Evolutionary conservation across 768 basidiomycete species (phyloP), one percentile per base, ranked within the genome.

Genomic region (Trametes cingulata): DNA sequence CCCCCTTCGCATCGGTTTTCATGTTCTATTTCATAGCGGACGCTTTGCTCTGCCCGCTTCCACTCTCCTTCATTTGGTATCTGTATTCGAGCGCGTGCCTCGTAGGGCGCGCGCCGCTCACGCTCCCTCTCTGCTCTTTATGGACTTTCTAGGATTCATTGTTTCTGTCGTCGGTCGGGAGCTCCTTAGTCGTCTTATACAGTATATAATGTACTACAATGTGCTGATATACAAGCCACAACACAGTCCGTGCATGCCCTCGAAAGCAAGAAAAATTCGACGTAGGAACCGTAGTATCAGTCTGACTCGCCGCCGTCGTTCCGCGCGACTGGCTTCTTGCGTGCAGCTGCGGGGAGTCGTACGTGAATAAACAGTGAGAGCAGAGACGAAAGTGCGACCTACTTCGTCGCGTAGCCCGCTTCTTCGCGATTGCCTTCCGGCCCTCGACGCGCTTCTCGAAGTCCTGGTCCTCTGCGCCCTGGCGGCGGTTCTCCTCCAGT

Each of bases 401-500:
- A 82, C 82, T 74, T 62, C 77, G 73, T 20, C 78, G 70, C 6
- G 85, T 81, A 10, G 87, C 88, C 19, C 79, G 77, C 70, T 87
- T 91, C 74, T 85, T 90, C 3, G 91, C 91, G 6, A 87, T 89
- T 53, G 88, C 82, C 52, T 83, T 92, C 79, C 93, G 94, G 58
- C 86, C 85, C 68, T 89, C 82, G 14, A 91, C 93, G 29, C 91
- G 85, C 66, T 89, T 90, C 76, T 95, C 91, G 22, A 97, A 80
- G 20, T 87, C 95, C 60, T 95, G 87, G 65, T 98, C 95, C 72
- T 96, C 95, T 61, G 88, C 85, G 3, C 97, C 97, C 73, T 96
- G 92, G 3, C 81, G 78, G 61, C 82, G 86, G 69, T 91, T 82
- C 65, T 93, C 90, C 19, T 91, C 87, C 6, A 98, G 79, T 29